Percentiles rank a stretch among this genome's conserved stretches.
phyloP scores from a whole-genome alignment of 164 flowering plant genomes.

The Annona cherimola region DNA sequence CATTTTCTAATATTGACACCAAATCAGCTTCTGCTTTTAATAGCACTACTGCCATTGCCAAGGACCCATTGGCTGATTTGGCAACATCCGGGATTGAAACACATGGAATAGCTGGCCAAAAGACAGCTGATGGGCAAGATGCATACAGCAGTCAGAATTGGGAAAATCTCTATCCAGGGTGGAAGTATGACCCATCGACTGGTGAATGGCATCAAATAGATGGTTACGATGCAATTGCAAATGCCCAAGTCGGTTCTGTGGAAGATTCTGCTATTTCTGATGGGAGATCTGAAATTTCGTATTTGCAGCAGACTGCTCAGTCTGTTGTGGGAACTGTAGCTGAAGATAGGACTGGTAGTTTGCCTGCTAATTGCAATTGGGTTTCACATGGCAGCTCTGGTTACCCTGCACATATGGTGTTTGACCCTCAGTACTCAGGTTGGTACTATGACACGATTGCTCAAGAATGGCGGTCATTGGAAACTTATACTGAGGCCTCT shows the following conservation, averaged over 20 bases:
- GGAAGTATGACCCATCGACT: slow-evolving; percentile 65
- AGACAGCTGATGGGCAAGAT: slow-evolving; percentile 29
- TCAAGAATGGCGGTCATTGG: slow-evolving; percentile 68
- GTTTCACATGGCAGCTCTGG: slow-evolving; percentile 42
- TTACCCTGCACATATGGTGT: slow-evolving; percentile 84
- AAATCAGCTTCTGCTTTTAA: too few relatives aligned
- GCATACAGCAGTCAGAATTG: slow-evolving; percentile 47
- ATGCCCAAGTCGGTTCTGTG: slow-evolving; percentile 20
- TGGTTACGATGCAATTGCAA: slow-evolving; percentile 29
- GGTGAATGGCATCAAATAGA: slow-evolving; percentile 88
- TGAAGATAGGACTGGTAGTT: slow-evolving; percentile 37
- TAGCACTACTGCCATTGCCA: slow-evolving; percentile 9
- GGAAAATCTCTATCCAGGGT: slow-evolving; percentile 88
- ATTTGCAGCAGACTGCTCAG: slow-evolving; percentile 60
- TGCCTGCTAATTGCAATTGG: slow-evolving; percentile 41
- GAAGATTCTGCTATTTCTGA: slow-evolving; percentile 26
- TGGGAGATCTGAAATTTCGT: slow-evolving; percentile 44
- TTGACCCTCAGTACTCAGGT: slow-evolving; percentile 93
- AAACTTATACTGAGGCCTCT: slow-evolving; percentile 34
- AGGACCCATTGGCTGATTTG: slow-evolving; percentile 11
- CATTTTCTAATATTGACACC: too few relatives aligned
- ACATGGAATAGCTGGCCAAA: slow-evolving; percentile 23
- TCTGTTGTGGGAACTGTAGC: slow-evolving; percentile 42
- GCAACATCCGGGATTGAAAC: slow-evolving; percentile 23
- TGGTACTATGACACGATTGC: slow-evolving; percentile 81